Evolutionary conservation across 2,329 filamentous ascomycete species (phyloP).

Genomic region (Paraphoma sp.): DNA sequence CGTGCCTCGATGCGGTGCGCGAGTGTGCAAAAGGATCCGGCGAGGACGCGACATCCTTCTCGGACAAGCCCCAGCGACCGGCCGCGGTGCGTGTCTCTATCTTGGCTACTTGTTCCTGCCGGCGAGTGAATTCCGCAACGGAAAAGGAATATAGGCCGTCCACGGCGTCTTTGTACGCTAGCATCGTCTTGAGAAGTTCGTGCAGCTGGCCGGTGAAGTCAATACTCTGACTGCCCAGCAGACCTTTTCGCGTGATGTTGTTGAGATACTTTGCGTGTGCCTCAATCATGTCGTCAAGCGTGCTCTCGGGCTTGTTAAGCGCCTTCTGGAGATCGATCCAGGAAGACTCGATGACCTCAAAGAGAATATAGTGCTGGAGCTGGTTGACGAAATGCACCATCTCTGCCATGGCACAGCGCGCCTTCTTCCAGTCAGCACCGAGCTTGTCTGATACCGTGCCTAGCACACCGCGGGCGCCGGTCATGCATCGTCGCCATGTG

Average conservation of each 20-base stretch:
- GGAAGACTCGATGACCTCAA: slow-evolving; percentile 95
- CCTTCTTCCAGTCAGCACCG: slow-evolving; percentile 84
- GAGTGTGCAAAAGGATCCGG: slow-evolving; percentile 30
- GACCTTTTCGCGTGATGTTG: slow-evolving; percentile 93
- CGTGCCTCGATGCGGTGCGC: slow-evolving; percentile 31
- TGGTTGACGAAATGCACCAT: slow-evolving; percentile 99
- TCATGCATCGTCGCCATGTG: slow-evolving; percentile 96
- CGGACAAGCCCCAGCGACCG: slow-evolving; percentile 68
- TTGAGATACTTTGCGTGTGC: slow-evolving; percentile 91
- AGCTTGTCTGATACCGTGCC: slow-evolving; percentile 76
- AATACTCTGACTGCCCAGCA: slow-evolving; percentile 75
- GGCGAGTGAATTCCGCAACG: slow-evolving; percentile 88
- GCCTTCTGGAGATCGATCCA: slow-evolving; percentile 90
- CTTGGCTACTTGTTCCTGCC: slow-evolving; percentile 83
- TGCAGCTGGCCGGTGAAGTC: slow-evolving; percentile 90
- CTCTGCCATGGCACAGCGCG: slow-evolving; percentile 86
- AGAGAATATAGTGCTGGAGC: slow-evolving; percentile 97
- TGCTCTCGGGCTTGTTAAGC: slow-evolving; percentile 83
- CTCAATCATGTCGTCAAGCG: slow-evolving; percentile 91
- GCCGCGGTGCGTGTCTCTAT: slow-evolving; percentile 71
- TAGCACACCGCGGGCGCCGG: slow-evolving; percentile 88
- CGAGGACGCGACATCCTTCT: slow-evolving; percentile 50
- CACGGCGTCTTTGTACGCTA: slow-evolving; percentile 89
- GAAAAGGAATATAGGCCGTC: slow-evolving; percentile 95
- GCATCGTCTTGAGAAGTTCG: slow-evolving; percentile 91